Conservation (phyloP, 2,329 filamentous ascomycete genomes). For the Colletotrichum liaoningense region DNA sequence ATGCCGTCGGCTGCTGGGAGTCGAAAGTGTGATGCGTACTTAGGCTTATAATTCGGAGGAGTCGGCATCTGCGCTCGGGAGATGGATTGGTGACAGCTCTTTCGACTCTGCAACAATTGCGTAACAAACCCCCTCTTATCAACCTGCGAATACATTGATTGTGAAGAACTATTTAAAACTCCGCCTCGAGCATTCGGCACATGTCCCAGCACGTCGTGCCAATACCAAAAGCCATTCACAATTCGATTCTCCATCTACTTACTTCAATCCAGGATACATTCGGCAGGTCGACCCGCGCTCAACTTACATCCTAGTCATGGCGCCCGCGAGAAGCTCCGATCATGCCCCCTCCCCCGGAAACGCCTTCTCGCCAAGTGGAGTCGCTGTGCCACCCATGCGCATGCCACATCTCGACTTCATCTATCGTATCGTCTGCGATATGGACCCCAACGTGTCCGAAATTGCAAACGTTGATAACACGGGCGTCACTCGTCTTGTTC, state of each 20-base stretch:
- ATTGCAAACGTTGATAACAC: slow-evolving; percentile 36
- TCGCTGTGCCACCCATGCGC: slow-evolving; percentile 36
- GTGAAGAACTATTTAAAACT: neutral
- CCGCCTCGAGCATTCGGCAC: neutral
- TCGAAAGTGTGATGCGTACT: neutral
- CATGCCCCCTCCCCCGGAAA: slow-evolving; percentile 35
- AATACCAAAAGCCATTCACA: neutral
- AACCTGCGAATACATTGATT: neutral
- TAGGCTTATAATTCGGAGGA: neutral
- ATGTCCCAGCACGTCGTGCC: neutral
- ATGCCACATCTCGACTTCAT: slow-evolving; percentile 39
- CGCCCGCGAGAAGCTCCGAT: neutral
- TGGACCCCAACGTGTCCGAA: slow-evolving; percentile 32
- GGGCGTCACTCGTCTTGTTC: slow-evolving; percentile 34
- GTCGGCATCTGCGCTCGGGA: slow-evolving; percentile 8
- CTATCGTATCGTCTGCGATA: slow-evolving; percentile 39
- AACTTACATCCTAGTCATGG: neutral
- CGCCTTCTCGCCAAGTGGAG: slow-evolving; percentile 32
- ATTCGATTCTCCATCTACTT: neutral
- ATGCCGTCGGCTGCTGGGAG: neutral
- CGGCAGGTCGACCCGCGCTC: neutral
- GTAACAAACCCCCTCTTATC: neutral
- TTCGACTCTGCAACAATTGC: neutral
- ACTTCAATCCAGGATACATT: neutral
- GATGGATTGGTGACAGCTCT: neutral